Evolutionary conservation across 352 stramenopile species (phyloP).

Genomic region (Globisporangium cederbergense): DNA sequence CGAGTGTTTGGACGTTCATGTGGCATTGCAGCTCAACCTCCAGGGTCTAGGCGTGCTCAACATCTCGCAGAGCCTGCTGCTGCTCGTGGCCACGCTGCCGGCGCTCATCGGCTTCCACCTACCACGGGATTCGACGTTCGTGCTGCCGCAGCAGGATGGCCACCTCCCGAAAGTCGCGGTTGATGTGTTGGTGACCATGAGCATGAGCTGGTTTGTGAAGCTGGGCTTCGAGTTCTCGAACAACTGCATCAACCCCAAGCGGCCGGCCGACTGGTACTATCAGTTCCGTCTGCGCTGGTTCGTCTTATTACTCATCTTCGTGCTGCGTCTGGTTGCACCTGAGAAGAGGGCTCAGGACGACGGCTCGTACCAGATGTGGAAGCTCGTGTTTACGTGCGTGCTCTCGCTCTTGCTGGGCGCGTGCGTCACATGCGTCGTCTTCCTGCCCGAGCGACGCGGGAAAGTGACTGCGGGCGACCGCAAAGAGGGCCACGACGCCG

Average conservation of each 20-base stretch:
- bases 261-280: slow-evolving; percentile 30
- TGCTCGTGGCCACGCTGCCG: slow-evolving; percentile 30
- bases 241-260: slow-evolving; percentile 24
- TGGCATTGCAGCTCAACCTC: slow-evolving; percentile 39
- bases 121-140: slow-evolving; percentile 23
- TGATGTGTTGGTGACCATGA: slow-evolving; percentile 40
- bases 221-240: slow-evolving; percentile 43
- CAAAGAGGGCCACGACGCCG: slow-evolving; percentile 30
- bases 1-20: slow-evolving; percentile 31
- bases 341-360: slow-evolving; percentile 8
- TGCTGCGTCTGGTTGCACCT: slow-evolving; percentile 24
- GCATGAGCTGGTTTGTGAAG: slow-evolving; percentile 54
- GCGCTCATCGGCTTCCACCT: slow-evolving; percentile 36
- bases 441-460: slow-evolving; percentile 23
- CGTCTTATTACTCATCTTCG: slow-evolving; percentile 29
- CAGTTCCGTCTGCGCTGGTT: slow-evolving; percentile 32
- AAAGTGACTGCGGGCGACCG: slow-evolving; percentile 28
- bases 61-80: slow-evolving; percentile 34
- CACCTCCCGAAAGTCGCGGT: slow-evolving; percentile 18
- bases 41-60: slow-evolving; percentile 43
- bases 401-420: slow-evolving; percentile 23
- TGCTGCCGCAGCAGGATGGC: slow-evolving; percentile 17
- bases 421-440: slow-evolving; percentile 26
- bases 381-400: slow-evolving; percentile 18
- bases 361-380: slow-evolving; percentile 12